Conservation (phyloP, 2,329 filamentous ascomycete species). For the Nothophoma quercina region DNA sequence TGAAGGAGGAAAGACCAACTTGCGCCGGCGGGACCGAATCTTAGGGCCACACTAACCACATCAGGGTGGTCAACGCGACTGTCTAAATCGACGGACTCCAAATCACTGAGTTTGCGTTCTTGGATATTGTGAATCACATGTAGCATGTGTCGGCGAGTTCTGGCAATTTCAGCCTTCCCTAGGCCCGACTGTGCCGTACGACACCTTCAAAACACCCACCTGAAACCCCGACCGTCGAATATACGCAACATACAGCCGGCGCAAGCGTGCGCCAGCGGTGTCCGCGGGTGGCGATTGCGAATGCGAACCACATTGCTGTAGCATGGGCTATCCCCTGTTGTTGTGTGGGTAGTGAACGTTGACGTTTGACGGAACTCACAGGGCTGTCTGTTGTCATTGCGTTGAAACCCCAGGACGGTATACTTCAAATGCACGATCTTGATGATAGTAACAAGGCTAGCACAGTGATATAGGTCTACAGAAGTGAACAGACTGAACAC, state of each 20-base stretch:
- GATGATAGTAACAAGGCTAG: no score
- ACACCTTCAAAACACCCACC: neutral
- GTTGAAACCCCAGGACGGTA: neutral
- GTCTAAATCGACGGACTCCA: no score
- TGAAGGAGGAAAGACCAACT: no score
- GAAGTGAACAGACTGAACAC: no score
- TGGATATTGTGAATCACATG: no score
- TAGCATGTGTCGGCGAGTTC: neutral
- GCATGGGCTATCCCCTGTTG: neutral
- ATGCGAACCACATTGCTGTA: neutral
- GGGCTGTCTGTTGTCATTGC: neutral
- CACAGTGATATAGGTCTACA: no score
- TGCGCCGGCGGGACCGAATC: no score
- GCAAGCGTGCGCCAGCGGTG: neutral
- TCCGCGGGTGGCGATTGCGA: neutral
- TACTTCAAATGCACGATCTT: neutral
- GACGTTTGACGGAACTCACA: neutral
- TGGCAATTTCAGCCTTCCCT: neutral
- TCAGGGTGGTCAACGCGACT: no score
- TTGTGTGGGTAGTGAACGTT: neutral
- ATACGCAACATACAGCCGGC: neutral
- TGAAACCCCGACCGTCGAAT: constrained; percentile 11
- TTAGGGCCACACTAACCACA: no score
- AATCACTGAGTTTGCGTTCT: no score
- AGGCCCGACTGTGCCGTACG: no score